Percentiles rank a stretch among this genome's conserved stretches.
Conservation (phyloP, 257 asterid genomes). For the Scutellaria baicalensis region DNA sequence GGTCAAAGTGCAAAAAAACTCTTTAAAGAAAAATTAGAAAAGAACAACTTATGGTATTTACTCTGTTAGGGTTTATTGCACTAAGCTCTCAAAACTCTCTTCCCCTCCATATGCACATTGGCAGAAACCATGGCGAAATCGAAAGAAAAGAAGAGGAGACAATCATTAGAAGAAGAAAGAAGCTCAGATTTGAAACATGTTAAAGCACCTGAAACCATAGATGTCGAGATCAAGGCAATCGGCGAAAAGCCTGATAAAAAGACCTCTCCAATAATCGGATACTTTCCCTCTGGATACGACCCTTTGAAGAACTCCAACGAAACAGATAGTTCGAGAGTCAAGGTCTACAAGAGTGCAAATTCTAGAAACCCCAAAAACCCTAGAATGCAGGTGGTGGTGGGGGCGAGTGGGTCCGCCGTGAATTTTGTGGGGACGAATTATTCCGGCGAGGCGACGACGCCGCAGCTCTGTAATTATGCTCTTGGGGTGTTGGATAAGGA, state of each 20-base stretch:
- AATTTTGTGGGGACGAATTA: conserved; percentile 69
- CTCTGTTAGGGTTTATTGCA: conserved; percentile 13
- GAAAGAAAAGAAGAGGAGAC: conserved; percentile 18
- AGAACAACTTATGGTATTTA: background rate
- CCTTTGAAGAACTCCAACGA: conserved; percentile 25
- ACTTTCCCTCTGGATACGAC: conserved; percentile 61
- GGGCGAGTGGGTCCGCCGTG: conserved; percentile 38
- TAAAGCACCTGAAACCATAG: background rate
- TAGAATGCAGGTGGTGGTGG: conserved; percentile 57
- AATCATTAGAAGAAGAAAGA: background rate
- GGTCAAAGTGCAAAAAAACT: background rate
- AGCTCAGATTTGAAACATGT: conserved; percentile 4
- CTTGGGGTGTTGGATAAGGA: conserved; percentile 70
- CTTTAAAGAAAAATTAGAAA: no score
- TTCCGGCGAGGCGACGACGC: conserved; percentile 64
- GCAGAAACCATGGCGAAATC: conserved; percentile 28
- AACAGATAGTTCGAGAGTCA: conserved; percentile 18
- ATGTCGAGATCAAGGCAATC: conserved; percentile 30
- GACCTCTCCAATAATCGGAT: conserved; percentile 54
- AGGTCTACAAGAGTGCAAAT: conserved; percentile 35
- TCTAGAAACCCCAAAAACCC: conserved; percentile 34
- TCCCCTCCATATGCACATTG: background rate
- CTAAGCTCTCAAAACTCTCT: background rate
- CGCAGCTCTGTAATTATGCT: conserved; percentile 59
- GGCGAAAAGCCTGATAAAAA: conserved; percentile 30